These are phyloP conservation scores for Talaromyces sp. DNA, from an alignment of 2,329 filamentous ascomycete species.

Conservation along the genomic window DNA sequence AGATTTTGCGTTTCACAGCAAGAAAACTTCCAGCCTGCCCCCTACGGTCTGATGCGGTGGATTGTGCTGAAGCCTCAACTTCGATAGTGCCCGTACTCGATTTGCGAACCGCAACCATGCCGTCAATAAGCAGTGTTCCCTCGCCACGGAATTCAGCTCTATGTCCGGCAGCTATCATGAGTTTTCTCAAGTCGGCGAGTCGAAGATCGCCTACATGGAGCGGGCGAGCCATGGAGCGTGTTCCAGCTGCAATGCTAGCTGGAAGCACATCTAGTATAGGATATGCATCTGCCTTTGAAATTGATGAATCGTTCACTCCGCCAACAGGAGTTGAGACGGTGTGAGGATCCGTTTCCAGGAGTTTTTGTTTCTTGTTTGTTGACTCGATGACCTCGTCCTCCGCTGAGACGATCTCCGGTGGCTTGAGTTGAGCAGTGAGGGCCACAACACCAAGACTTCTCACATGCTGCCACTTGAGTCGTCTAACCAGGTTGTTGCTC, in stretches of 20 bases:
- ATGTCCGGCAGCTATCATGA: constrained; percentile 79
- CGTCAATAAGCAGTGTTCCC: constrained; percentile 85
- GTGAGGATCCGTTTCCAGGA: constrained; percentile 47
- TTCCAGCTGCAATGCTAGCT: constrained; percentile 64
- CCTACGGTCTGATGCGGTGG: constrained; percentile 43
- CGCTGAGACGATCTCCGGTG: constrained; percentile 37
- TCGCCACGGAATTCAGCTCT: constrained; percentile 90
- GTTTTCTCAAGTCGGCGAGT: constrained; percentile 78
- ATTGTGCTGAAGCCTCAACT: constrained; percentile 71
- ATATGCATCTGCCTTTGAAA: constrained; percentile 32
- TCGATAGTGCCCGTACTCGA: constrained; percentile 82
- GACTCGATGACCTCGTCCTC: constrained; percentile 40
- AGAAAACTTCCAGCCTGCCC: constrained; percentile 67
- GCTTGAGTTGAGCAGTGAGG: constrained; percentile 71
- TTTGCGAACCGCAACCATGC: constrained; percentile 83
- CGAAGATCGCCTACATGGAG: constrained; percentile 92
- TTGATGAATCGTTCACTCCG: constrained; percentile 23
- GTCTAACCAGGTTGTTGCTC: constrained; percentile 77
- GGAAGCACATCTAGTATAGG: constrained; percentile 61
- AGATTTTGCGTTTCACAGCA: constrained; percentile 85
- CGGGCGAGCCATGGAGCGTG: constrained; percentile 74
- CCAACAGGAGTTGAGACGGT: constrained; percentile 25
- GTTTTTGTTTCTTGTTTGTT: constrained; percentile 52
- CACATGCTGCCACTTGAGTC: constrained; percentile 91
- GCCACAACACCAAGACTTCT: constrained; percentile 86